A percentile compares a stretch with the other conserved stretches of the same genome.
Evolutionary conservation across 495 filamentous ascomycete species (phyloP).

Genomic region (Thozetella sp.): DNA sequence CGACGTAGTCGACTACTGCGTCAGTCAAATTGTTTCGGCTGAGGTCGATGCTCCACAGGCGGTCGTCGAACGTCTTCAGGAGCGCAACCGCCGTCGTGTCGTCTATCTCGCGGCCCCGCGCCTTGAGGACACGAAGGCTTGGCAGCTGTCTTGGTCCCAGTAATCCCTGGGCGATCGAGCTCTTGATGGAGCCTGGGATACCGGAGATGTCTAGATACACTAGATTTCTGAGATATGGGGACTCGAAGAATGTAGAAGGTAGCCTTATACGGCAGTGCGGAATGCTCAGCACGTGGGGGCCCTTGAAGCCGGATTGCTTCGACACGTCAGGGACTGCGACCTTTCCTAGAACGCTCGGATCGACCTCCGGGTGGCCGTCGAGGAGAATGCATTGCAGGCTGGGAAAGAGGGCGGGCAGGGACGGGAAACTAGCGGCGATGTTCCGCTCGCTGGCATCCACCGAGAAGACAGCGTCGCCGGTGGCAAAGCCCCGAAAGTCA

Average conservation of each 20-base stretch:
- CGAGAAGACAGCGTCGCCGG: slow-evolving; percentile 27
- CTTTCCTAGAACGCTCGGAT: slow-evolving; percentile 22
- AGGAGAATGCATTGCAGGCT: slow-evolving; percentile 36
- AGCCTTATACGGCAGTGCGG: slow-evolving; percentile 28
- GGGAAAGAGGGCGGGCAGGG: slow-evolving; percentile 28
- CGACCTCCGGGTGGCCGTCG: slow-evolving; percentile 34
- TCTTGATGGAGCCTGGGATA: slow-evolving; percentile 31
- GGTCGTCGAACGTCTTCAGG: slow-evolving; percentile 24
- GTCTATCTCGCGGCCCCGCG: slow-evolving; percentile 33
- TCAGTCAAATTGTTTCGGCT: slow-evolving; percentile 42
- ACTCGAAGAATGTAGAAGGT: slow-evolving; percentile 25
- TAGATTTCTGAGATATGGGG: slow-evolving; percentile 25
- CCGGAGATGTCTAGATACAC: slow-evolving; percentile 48
- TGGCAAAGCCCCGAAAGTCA: slow-evolving; percentile 36
- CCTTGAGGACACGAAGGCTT: slow-evolving; percentile 40
- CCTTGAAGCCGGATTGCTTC: slow-evolving; percentile 6
- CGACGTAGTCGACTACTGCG: slow-evolving; percentile 21
- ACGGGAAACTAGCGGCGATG: slow-evolving; percentile 28
- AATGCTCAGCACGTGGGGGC: slow-evolving; percentile 33
- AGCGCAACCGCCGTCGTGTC: slow-evolving; percentile 25
- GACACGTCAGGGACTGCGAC: slow-evolving; percentile 1
- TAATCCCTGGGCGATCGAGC: slow-evolving; percentile 17
- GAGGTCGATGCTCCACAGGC: slow-evolving; percentile 48
- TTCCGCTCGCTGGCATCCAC: slow-evolving; percentile 24
- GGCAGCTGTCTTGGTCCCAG: slow-evolving; percentile 29